These are phyloP conservation scores for Rhytidiadelphus loreus DNA, from an alignment of 225 moss, liverwort and hornwort species.

Conservation along the genomic window DNA sequence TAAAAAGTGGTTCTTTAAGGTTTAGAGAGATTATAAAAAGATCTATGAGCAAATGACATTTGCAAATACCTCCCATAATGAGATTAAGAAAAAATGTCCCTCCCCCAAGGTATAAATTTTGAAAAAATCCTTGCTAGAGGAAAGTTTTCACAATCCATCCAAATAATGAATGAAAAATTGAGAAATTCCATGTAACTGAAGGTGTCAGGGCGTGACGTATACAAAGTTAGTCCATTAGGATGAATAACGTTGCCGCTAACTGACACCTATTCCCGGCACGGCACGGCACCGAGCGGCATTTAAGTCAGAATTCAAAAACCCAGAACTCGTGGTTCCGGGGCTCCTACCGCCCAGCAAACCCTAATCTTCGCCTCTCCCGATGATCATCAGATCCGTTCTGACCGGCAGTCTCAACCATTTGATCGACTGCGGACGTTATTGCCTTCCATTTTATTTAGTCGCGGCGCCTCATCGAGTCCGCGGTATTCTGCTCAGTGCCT, in stretches of 20 bases:
- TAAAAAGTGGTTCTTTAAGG: background rate
- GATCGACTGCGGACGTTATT: background rate
- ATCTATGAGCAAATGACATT: background rate
- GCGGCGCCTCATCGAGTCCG: background rate
- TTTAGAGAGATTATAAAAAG: background rate
- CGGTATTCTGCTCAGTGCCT: background rate
- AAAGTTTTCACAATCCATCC: too few relatives aligned
- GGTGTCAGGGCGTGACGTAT: too few relatives aligned
- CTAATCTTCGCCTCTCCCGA: background rate
- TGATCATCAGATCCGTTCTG: background rate
- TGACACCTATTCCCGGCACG: background rate
- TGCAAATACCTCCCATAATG: too few relatives aligned
- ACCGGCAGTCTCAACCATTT: background rate
- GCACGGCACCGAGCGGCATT: background rate
- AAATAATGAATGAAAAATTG: too few relatives aligned
- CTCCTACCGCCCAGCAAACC: background rate
- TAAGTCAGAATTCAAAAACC: background rate
- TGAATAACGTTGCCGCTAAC: background rate
- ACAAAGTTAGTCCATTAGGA: background rate
- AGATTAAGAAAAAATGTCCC: too few relatives aligned
- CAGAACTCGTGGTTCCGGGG: background rate
- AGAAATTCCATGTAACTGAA: too few relatives aligned
- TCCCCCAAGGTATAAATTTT: too few relatives aligned
- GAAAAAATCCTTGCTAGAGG: too few relatives aligned
- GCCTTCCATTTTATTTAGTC: too few relatives aligned